Base-by-base conservation (phyloP, 495 filamentous ascomycete species). In the Cladorrhinum samala region DNA sequence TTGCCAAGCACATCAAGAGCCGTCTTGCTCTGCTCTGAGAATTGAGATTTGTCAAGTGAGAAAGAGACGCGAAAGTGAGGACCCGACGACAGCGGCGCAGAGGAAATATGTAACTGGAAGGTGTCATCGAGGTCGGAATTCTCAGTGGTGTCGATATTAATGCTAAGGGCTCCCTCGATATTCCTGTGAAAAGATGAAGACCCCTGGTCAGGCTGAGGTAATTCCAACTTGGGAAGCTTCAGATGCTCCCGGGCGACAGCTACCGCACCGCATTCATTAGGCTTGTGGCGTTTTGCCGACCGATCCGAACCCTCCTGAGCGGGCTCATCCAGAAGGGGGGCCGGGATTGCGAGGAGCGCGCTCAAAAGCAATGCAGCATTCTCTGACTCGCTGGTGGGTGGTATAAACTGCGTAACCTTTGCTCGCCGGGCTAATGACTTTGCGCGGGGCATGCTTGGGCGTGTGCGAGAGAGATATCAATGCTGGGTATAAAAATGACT, bases 231-330 rank as follows among this genome's bases (percentile, higher is more conserved):
- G 8, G 49, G 54, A 19, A 62, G 50, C 18, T 25, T 51, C 4
- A 66, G 17, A 7, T 44, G 23, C 39, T 66, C 49, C 14, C 59
- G 63, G 6, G 55, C 65, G 13, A 68, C 52, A 23, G 57, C 60
- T n/a, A 68, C 56, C 1, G 54, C 46, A 27, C 53, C 50, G 9
- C 27, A n/a, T 16, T 13, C 39, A 7, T 30, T 8, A 11, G 49
- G 54, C 36, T 52, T 67, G 36, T 42, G 16, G 6, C 66, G 61
- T 50, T 68, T 68, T 4, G 49, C 19, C 2, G 61, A 55, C 5
- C 40, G 45, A 3, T 33, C 45, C 6, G 45, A 33, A 20, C 14
- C 42, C 11, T 20, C 13, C 14, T 20, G 56, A 36, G 49, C 37
- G 2, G n/a, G 3, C 0, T 21, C 2, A n/a, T 49, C 36, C 18